These are phyloP conservation scores for Emmonsiellopsis sp. DNA, from an alignment of 2,329 filamentous ascomycete species.

Conservation along the genomic window DNA sequence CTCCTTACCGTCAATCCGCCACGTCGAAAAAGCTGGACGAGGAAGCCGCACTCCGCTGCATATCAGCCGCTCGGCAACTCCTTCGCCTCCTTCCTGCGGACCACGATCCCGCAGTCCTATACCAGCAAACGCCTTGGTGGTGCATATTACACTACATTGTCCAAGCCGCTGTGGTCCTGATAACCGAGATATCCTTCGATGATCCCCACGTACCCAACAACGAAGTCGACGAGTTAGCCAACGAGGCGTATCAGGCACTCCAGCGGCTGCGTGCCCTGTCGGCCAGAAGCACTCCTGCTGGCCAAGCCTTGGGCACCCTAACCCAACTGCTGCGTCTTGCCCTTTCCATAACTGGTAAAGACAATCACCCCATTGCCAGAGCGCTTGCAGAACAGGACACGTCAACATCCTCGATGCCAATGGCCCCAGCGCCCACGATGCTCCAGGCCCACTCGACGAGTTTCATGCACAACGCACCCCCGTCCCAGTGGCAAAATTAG, in stretches of 20 bases:
- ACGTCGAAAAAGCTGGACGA: slow-evolving; percentile 23
- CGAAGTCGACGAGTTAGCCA: slow-evolving; percentile 18
- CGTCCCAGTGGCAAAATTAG: not conserved
- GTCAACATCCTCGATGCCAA: not conserved
- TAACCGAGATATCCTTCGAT: slow-evolving; percentile 28
- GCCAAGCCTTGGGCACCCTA: slow-evolving; percentile 17
- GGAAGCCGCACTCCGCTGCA: slow-evolving; percentile 22
- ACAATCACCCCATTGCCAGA: not conserved
- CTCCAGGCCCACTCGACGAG: not conserved
- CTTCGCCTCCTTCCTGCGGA: slow-evolving; percentile 24
- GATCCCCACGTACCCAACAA: slow-evolving; percentile 16
- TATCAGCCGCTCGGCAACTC: slow-evolving; percentile 25
- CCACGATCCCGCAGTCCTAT: slow-evolving; percentile 17
- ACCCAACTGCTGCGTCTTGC: slow-evolving; percentile 9
- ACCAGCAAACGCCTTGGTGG: slow-evolving; percentile 32
- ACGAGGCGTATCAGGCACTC: slow-evolving; percentile 23
- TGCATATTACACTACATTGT: slow-evolving; percentile 31
- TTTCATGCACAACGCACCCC: not conserved
- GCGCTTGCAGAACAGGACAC: not conserved
- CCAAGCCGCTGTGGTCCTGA: slow-evolving; percentile 28
- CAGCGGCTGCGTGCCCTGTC: slow-evolving; percentile 26
- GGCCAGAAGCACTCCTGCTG: slow-evolving; percentile 20
- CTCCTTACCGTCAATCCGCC: slow-evolving; percentile 21
- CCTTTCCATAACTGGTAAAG: slow-evolving; percentile 5
- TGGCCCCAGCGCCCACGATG: not conserved